A percentile compares a stretch with the other conserved stretches of the same genome.
phyloP scores from a whole-genome alignment of 2,329 filamentous ascomycete species.

The Thelonectria discophora region DNA sequence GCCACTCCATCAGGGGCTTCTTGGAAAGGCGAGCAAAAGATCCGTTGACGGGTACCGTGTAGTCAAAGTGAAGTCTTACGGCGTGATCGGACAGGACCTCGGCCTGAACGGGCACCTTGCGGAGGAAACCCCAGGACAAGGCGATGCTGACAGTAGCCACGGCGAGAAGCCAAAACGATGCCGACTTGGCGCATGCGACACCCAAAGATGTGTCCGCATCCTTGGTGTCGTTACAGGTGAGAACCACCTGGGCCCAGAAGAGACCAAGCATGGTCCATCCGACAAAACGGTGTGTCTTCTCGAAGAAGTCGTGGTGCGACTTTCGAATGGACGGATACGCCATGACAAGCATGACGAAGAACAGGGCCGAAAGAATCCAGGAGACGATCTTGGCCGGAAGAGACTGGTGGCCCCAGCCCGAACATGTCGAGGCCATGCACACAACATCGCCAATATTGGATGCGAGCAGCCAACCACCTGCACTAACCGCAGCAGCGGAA shows the following conservation, averaged over 20 bases:
- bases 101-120: conserved; percentile 71
- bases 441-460: conserved; percentile 46
- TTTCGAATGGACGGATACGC: conserved; percentile 71
- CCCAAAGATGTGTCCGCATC: conserved; percentile 47
- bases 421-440: conserved; percentile 32
- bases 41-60: conserved; percentile 63
- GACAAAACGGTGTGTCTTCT: conserved; percentile 74
- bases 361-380: conserved; percentile 67
- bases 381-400: conserved; percentile 57
- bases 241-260: conserved; percentile 71
- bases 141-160: conserved; percentile 71
- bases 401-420: conserved; percentile 43
- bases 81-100: conserved; percentile 79
- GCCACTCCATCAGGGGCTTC: conserved; percentile 74
- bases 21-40: conserved; percentile 65
- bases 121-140: conserved; percentile 77
- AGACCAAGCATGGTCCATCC: conserved; percentile 73
- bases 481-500: conserved; percentile 58
- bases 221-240: conserved; percentile 58
- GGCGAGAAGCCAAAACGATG: conserved; percentile 72
- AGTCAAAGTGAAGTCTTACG: conserved; percentile 73
- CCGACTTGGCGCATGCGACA: conserved; percentile 49
- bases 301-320: conserved; percentile 73
- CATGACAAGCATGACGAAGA: conserved; percentile 66
- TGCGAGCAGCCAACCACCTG: conserved; percentile 58